phyloP scores from a whole-genome alignment of 2,329 filamentous ascomycete genomes.

The Scytalidium lignicola region DNA sequence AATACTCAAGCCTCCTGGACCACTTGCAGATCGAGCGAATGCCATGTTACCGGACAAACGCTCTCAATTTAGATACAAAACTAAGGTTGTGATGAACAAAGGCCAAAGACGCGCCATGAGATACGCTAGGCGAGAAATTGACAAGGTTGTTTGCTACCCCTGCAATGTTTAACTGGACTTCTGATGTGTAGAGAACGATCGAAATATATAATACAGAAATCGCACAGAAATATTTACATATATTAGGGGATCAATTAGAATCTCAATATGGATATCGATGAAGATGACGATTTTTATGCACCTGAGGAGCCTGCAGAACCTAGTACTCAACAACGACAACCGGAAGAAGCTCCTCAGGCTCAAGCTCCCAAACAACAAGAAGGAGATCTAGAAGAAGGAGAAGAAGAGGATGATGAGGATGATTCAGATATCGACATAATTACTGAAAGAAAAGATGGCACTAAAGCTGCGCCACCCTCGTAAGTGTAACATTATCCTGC shows the following conservation, averaged over 20 bases:
- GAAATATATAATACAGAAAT: neutral
- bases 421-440: conserved; percentile 64
- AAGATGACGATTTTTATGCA: conserved; percentile 63
- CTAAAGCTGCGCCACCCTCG: conserved; percentile 54
- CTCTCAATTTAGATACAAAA: neutral
- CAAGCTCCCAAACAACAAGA: conserved; percentile 31
- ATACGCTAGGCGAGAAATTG: neutral
- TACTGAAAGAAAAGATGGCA: conserved; percentile 60
- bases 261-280: conserved; percentile 58
- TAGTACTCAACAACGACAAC: conserved; percentile 10
- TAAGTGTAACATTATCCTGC: conserved; percentile 32
- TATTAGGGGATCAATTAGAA: neutral
- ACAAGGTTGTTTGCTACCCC: neutral
- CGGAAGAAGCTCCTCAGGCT: conserved; percentile 20
- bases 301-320: conserved; percentile 47
- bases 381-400: conserved; percentile 58
- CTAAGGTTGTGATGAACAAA: conserved; percentile 2
- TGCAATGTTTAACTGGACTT: neutral
- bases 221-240: neutral
- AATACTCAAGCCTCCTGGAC: conserved; percentile 56
- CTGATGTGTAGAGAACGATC: neutral
- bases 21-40: conserved; percentile 50
- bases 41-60: conserved; percentile 16
- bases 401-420: conserved; percentile 57
- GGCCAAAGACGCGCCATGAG: neutral